A percentile compares a stretch with the other conserved stretches of the same genome.
Conservation (phyloP, 2,329 filamentous ascomycete species). For the Leptographium wingfieldii region DNA sequence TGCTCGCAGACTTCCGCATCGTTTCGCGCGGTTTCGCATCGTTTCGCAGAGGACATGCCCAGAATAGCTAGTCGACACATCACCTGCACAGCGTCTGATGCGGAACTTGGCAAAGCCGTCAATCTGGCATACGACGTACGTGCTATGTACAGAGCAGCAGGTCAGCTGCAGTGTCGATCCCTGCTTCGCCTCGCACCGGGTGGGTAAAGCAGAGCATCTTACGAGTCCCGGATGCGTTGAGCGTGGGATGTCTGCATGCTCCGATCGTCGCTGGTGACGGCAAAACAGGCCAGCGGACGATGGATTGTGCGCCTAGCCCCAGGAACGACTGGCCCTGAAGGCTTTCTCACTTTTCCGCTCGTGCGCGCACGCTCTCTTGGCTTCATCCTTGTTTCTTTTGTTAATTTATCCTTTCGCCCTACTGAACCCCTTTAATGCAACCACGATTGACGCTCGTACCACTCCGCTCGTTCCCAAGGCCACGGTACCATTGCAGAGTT, state of each 20-base stretch:
- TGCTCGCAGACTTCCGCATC: too few species aligned
- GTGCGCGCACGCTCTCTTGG: too few species aligned
- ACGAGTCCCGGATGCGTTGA: too few species aligned
- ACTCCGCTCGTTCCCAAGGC: slow-evolving; percentile 8
- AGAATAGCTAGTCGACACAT: not conserved
- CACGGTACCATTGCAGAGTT: slow-evolving; percentile 4
- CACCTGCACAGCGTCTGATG: not conserved
- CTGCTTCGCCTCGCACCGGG: not conserved
- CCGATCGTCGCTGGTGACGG: too few species aligned
- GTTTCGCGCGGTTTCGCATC: too few species aligned
- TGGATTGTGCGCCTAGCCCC: too few species aligned
- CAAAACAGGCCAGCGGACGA: too few species aligned
- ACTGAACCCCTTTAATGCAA: not conserved
- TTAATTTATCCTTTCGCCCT: too few species aligned
- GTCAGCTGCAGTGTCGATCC: not conserved
- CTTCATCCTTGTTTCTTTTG: not conserved
- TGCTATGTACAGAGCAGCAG: not conserved
- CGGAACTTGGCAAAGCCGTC: not conserved
- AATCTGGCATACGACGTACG: not conserved
- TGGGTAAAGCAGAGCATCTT: too few species aligned
- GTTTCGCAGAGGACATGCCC: not conserved
- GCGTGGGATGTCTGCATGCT: too few species aligned
- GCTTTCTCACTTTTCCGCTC: too few species aligned
- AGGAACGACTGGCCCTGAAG: too few species aligned
- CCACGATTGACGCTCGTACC: not conserved